A percentile compares a stretch with the other conserved stretches of the same genome.
Evolutionary conservation across 2,329 filamentous ascomycete species (phyloP).

Genomic region (Colletotrichum destructivum): DNA sequence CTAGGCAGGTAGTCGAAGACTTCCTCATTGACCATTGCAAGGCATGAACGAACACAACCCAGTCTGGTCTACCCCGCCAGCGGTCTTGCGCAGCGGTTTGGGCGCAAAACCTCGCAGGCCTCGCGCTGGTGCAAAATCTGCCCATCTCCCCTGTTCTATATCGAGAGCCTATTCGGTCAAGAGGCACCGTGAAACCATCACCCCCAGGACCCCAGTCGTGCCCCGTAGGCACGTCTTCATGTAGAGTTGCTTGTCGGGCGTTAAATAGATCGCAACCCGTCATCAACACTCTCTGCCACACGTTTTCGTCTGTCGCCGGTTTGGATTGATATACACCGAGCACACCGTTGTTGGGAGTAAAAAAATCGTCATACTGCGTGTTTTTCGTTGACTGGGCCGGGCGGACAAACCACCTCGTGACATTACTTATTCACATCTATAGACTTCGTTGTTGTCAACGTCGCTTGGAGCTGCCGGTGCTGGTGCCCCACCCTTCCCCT

Average conservation of each 20-base stretch:
- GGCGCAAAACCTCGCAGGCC: background rate
- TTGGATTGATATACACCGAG: background rate
- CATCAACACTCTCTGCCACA: background rate
- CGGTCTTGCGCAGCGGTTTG: background rate
- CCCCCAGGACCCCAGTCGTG: background rate
- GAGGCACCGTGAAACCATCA: background rate
- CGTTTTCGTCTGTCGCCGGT: background rate
- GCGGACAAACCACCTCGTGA: background rate
- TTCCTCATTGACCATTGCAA: background rate
- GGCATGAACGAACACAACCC: background rate
- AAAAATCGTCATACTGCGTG: background rate
- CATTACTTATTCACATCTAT: background rate
- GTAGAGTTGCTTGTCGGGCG: conserved; percentile 18
- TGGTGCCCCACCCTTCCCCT: background rate
- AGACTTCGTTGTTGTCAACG: background rate
- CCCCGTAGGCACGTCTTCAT: background rate
- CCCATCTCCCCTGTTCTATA: background rate
- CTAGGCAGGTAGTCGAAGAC: background rate
- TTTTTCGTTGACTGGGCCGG: background rate
- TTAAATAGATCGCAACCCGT: background rate
- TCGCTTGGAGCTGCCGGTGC: background rate
- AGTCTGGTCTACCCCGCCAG: background rate
- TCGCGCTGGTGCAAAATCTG: background rate
- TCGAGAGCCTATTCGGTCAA: background rate
- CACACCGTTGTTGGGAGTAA: background rate